Conservation (phyloP, 768 basidiomycete genomes). For the Dentipellis fragilis region DNA sequence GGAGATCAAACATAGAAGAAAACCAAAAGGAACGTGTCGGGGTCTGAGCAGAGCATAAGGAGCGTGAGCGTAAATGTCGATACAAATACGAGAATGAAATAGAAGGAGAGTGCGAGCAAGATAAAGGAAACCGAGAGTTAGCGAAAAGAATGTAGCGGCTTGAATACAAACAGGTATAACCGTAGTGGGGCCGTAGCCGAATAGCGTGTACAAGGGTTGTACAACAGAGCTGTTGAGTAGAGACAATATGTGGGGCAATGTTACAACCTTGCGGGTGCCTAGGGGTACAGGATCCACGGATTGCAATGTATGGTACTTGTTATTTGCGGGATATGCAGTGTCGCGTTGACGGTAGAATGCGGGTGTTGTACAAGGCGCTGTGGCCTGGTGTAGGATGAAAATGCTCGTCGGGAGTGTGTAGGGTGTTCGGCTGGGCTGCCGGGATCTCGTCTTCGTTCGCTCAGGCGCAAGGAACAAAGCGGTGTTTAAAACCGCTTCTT, state of each 20-base stretch:
- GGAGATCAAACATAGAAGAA: neutral
- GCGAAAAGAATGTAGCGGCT: no score
- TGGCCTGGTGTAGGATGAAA: no score
- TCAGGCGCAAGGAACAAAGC: neutral
- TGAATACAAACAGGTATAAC: no score
- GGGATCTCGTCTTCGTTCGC: neutral
- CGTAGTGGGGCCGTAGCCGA: no score
- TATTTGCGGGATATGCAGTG: no score
- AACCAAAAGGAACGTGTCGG: neutral
- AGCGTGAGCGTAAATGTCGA: neutral
- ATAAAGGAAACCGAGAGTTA: no score
- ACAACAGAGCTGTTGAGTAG: neutral
- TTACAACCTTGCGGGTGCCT: no score
- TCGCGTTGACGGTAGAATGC: neutral
- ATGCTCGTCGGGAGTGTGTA: neutral
- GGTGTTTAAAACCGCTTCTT: conserved; percentile 7
- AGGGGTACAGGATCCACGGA: no score
- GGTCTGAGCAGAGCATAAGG: neutral
- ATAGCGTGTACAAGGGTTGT: neutral
- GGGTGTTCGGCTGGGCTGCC: neutral
- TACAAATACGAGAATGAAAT: no score
- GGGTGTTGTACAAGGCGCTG: neutral
- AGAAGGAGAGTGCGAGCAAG: no score
- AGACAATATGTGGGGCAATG: no score
- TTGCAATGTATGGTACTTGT: no score